Conservation (phyloP, 805 yeast species). For the Hanseniaspora taiwanica region DNA sequence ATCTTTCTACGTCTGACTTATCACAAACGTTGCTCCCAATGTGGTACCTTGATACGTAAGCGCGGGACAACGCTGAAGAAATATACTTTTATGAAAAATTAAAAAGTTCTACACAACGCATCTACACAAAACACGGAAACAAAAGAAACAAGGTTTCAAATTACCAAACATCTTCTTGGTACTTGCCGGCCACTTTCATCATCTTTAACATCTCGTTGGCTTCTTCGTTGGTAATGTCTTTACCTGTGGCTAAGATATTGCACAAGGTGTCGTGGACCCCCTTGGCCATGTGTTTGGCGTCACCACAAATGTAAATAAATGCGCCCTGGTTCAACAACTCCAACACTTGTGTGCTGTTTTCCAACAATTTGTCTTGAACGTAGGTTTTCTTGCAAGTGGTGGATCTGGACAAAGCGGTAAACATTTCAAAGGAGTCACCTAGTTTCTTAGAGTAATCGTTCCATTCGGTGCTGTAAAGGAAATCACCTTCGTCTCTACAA, state of each 20-base stretch:
- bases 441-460: conserved; percentile 47
- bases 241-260: conserved; percentile 46
- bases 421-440: conserved; percentile 52
- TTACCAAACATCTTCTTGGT: conserved; percentile 97
- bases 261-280: conserved; percentile 68
- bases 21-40: no score
- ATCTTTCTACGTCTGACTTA: no score
- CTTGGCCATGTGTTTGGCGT: conserved; percentile 90
- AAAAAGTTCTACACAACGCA: no score
- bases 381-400: conserved; percentile 51
- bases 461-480: conserved; percentile 86
- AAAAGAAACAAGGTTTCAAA: no score
- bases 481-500: conserved; percentile 78
- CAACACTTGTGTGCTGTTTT: conserved; percentile 31
- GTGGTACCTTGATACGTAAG: no score
- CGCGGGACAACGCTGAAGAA: no score
- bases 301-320: conserved; percentile 91
- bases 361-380: conserved; percentile 69
- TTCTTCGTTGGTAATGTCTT: conserved; percentile 48
- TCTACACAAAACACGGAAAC: neutral
- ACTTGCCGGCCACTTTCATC: conserved; percentile 70
- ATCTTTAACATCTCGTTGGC: conserved; percentile 70
- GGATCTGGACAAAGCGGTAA: conserved; percentile 74
- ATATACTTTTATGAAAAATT: no score
- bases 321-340: conserved; percentile 58